phyloP scores from a whole-genome alignment of 2,329 filamentous ascomycete species.

The Teratosphaeria zuluensis region DNA sequence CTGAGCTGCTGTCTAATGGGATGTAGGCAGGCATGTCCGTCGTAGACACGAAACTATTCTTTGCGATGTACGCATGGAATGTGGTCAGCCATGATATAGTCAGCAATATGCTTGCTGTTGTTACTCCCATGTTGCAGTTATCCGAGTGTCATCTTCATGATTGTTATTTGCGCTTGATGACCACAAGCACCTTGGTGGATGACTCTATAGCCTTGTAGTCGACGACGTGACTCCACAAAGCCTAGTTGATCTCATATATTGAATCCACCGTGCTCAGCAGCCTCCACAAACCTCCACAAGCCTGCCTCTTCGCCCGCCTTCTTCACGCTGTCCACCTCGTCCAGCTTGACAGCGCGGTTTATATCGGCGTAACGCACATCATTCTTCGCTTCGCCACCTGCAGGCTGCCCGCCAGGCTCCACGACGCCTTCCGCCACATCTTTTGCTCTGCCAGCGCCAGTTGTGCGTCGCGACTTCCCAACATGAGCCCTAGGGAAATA shows the following conservation, averaged over 20 bases:
- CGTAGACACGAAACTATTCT: background rate
- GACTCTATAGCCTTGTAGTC: background rate
- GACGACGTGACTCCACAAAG: background rate
- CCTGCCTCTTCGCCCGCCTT: constrained; percentile 61
- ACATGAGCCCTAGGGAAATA: constrained; percentile 75
- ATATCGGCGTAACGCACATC: constrained; percentile 64
- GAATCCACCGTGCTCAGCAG: constrained; percentile 47
- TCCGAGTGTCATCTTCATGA: background rate
- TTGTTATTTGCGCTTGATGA: background rate
- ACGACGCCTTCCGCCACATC: constrained; percentile 18
- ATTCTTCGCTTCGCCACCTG: constrained; percentile 23
- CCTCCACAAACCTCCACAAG: constrained; percentile 69
- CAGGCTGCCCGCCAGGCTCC: constrained; percentile 21
- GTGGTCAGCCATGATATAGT: background rate
- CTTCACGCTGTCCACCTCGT: constrained; percentile 58
- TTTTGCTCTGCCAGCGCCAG: constrained; percentile 11
- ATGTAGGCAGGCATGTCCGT: background rate
- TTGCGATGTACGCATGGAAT: background rate
- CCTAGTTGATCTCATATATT: constrained; percentile 27
- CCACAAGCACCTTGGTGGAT: background rate
- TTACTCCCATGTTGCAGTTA: background rate
- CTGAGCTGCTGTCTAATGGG: too few relatives aligned
- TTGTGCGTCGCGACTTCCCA: constrained; percentile 51
- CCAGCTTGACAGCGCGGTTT: constrained; percentile 57
- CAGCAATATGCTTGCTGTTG: background rate